phyloP scores from a whole-genome alignment of 225 moss, liverwort and hornwort genomes.

The Sphagnum tenellum region DNA sequence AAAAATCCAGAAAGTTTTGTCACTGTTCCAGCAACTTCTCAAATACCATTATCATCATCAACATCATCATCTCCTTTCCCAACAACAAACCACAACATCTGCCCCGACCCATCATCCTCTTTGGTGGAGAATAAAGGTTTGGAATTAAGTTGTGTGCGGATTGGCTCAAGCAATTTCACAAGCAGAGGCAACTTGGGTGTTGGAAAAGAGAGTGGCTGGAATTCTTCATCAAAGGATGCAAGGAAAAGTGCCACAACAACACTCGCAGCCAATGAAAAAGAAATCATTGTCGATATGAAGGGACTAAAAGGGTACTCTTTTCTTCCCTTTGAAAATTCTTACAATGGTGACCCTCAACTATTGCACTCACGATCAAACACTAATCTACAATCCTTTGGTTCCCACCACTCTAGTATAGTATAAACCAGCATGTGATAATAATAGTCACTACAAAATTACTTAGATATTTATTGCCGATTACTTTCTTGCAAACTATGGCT shows the following conservation, averaged over 20 bases:
- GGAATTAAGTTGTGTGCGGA: constrained; percentile 21
- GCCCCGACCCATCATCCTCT: constrained; percentile 15
- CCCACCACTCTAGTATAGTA: constrained; percentile 32
- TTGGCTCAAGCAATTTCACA: constrained; percentile 15
- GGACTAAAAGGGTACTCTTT: constrained; percentile 34
- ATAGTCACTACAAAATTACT: too few relatives aligned
- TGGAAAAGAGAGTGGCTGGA: constrained; percentile 10
- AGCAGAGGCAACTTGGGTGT: constrained; percentile 1
- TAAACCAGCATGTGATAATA: constrained; percentile 4
- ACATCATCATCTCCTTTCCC: too few relatives aligned
- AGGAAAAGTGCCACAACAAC: constrained; percentile 5
- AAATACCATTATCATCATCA: too few relatives aligned
- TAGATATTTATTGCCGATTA: too few relatives aligned
- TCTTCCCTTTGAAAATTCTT: constrained; percentile 27
- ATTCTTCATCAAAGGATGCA: background rate
- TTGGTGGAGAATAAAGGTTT: constrained; percentile 28
- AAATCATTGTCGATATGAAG: constrained; percentile 61
- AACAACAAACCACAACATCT: constrained; percentile 4
- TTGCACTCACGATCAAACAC: constrained; percentile 44
- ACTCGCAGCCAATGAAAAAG: constrained; percentile 28
- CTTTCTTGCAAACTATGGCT: too few relatives aligned
- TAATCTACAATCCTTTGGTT: constrained; percentile 31
- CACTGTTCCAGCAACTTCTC: constrained; percentile 11
- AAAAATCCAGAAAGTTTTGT: constrained; percentile 18
- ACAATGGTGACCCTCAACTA: constrained; percentile 20